phyloP scores from a whole-genome alignment of 2,329 filamentous ascomycete species.

The Aspergillus brasiliensis region DNA sequence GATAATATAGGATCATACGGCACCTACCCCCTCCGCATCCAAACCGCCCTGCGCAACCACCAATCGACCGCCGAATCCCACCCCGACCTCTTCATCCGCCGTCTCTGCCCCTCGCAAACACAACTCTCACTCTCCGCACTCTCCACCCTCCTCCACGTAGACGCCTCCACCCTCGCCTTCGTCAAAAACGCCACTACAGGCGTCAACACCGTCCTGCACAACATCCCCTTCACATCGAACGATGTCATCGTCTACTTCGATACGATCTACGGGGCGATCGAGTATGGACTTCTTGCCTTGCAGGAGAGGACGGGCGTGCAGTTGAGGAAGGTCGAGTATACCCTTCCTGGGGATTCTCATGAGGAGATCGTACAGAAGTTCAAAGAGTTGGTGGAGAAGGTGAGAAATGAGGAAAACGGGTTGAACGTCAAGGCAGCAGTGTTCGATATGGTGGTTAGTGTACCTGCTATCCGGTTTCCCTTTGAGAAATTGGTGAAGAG shows the following conservation, averaged over 20 bases:
- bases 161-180: conserved; percentile 69
- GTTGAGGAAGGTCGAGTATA: conserved; percentile 59
- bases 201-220: conserved; percentile 75
- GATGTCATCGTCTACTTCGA: conserved; percentile 77
- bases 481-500: conserved; percentile 67
- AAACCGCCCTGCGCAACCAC: conserved; percentile 61
- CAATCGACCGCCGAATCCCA: conserved; percentile 67
- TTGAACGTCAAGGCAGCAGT: conserved; percentile 68
- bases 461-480: conserved; percentile 78
- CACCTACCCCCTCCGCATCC: conserved; percentile 67
- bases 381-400: conserved; percentile 56
- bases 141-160: conserved; percentile 67
- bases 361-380: conserved; percentile 66
- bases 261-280: conserved; percentile 77
- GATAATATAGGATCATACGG: conserved; percentile 67
- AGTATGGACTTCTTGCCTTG: conserved; percentile 71
- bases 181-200: conserved; percentile 76
- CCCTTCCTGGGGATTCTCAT: conserved; percentile 74
- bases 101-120: conserved; percentile 62
- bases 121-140: conserved; percentile 66
- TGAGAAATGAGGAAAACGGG: conserved; percentile 53
- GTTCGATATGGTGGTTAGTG: conserved; percentile 78
- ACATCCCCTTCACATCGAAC: conserved; percentile 66
- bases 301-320: conserved; percentile 64
- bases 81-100: conserved; percentile 77